Evolutionary conservation across 148 eudicot genomes (phyloP), one percentile per base, ranked within the genome.

Genomic region (Persicaria tinctoria): DNA sequence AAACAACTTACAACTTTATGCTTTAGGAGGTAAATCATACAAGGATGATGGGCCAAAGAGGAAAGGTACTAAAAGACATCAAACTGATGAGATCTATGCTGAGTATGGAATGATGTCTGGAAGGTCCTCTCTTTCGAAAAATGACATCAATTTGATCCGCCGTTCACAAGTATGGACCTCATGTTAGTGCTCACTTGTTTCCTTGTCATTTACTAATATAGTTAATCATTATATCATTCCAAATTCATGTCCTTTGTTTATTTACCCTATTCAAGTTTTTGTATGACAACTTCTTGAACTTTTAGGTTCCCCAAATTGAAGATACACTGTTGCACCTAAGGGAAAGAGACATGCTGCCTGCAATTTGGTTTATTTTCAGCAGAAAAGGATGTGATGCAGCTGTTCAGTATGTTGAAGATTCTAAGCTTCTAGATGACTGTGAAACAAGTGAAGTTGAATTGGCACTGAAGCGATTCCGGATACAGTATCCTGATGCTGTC

Each of bases 301-400:
- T 74, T 68, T 79, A 95, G 99, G 93, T 92, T 77, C 99, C 99
- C 81, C 96, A 88, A 85, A 88, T 92, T 74, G 88, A 85, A 80
- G 97, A 95, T 82, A 92, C 99, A 72, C 78, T 92, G 76, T 85
- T 84, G 76, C 96, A 95, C 71, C 94, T 95, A 69, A 84, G 87
- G 79, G 86, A 76, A 77, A 87, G 84, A 83, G 96, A 88, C 70
- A 92, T 95, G 99, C 89, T 95, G 77, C 99, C 99, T 4, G 99
- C 93, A 80, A 82, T 95, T 79, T 95, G 99, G 99, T 95, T 95
- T 79, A 95, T 95, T 74, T 95, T 95, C 80, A 95, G 96, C 85
- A 89, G 99, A 83, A 95, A 89, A 92, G 99, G 99, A 44, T 95
- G 99, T 84, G 99, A 95, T 86, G 97, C 96, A 47, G 92, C 99